Percentiles rank a stretch among this genome's conserved stretches.
Evolutionary conservation across 352 stramenopile genomes (phyloP).

Genomic region (Pythium sukuiense): DNA sequence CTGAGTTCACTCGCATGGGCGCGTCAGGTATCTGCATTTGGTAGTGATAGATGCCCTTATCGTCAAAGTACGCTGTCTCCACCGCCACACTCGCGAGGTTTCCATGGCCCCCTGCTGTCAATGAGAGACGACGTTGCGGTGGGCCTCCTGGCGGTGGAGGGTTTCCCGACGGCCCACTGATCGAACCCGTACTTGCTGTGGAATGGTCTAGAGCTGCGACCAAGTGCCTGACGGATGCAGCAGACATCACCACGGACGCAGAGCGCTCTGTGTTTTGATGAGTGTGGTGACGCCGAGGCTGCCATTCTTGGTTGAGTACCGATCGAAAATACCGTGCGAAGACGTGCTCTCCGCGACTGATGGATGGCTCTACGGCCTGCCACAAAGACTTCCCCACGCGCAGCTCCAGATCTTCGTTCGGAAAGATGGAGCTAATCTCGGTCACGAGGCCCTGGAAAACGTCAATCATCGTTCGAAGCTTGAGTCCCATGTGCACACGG

Average conservation of each 20-base stretch:
- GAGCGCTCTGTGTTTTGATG: slow-evolving; percentile 9
- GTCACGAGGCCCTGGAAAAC: slow-evolving; percentile 60
- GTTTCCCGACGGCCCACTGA: slow-evolving; percentile 4
- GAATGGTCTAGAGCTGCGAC: slow-evolving; percentile 30
- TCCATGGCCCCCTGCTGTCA: not conserved
- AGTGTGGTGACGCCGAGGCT: not conserved
- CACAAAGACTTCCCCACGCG: slow-evolving; percentile 59
- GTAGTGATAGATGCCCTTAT: slow-evolving; percentile 30
- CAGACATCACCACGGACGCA: slow-evolving; percentile 15
- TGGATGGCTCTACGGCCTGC: slow-evolving; percentile 47
- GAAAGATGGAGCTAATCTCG: slow-evolving; percentile 76
- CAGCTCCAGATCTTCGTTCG: slow-evolving; percentile 57
- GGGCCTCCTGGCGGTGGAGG: not conserved
- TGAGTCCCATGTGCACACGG: slow-evolving; percentile 63
- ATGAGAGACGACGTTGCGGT: slow-evolving; percentile 12
- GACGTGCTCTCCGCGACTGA: slow-evolving; percentile 67
- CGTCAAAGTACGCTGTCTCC: slow-evolving; percentile 24
- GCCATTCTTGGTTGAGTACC: slow-evolving; percentile 50
- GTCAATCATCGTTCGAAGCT: slow-evolving; percentile 59
- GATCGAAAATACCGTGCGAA: slow-evolving; percentile 75
- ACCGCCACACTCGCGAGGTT: not conserved
- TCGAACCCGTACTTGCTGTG: slow-evolving; percentile 2
- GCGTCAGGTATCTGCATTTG: slow-evolving; percentile 17
- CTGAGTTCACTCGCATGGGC: not conserved
- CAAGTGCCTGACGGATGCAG: slow-evolving; percentile 24